Evolutionary conservation across 2,329 filamentous ascomycete species (phyloP).

Genomic region (Paracoccidioides lutzii): DNA sequence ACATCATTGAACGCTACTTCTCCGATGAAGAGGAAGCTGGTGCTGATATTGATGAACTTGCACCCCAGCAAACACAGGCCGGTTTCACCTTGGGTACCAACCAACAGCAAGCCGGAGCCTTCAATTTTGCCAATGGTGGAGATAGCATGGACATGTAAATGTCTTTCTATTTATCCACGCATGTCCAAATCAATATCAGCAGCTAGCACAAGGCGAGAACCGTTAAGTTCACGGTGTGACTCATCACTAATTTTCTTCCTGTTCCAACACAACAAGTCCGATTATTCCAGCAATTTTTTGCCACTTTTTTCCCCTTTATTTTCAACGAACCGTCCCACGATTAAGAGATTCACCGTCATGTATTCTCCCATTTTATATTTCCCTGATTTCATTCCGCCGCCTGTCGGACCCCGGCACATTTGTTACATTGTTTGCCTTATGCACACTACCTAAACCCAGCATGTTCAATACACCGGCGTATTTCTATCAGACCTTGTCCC

Average conservation of each 20-base stretch:
- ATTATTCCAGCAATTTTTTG: neutral
- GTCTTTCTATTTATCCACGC: neutral
- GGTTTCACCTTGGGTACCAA: slow-evolving; percentile 57
- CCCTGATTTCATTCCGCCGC: neutral
- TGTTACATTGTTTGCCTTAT: neutral
- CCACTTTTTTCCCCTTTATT: neutral
- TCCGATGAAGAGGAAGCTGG: slow-evolving; percentile 85
- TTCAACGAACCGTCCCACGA: slow-evolving; percentile 22
- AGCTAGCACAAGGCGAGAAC: neutral
- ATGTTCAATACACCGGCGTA: slow-evolving; percentile 7
- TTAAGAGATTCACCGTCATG: slow-evolving; percentile 38
- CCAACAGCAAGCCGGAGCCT: slow-evolving; percentile 55
- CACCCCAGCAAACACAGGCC: slow-evolving; percentile 56
- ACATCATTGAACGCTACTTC: slow-evolving; percentile 99
- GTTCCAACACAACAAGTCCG: neutral
- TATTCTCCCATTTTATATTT: slow-evolving; percentile 22
- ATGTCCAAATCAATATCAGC: neutral
- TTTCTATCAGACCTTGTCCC: neutral
- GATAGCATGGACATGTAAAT: slow-evolving; percentile 63
- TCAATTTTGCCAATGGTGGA: slow-evolving; percentile 75
- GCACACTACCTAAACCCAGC: neutral
- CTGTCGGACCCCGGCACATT: neutral
- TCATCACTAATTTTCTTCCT: neutral
- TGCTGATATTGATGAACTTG: slow-evolving; percentile 68
- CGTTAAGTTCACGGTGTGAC: no score